These are phyloP conservation scores for Leccinum ochraceum DNA, from an alignment of 768 basidiomycete species.

Conservation along the genomic window DNA sequence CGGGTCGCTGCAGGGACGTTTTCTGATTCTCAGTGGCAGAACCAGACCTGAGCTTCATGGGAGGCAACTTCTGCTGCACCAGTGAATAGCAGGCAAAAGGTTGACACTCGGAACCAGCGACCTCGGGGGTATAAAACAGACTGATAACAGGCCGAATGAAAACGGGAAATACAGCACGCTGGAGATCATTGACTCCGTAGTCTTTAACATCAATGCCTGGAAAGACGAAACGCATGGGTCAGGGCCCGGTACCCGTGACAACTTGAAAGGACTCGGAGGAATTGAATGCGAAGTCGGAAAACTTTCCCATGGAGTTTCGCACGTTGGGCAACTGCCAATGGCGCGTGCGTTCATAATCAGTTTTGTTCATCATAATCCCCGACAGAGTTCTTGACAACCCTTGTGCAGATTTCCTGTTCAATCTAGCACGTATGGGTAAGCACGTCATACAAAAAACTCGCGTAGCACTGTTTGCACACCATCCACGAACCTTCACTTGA, in stretches of 20 bases:
- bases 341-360: constrained; percentile 24
- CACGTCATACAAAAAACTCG: too few relatives aligned
- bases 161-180: too few relatives aligned
- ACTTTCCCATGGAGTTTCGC: constrained; percentile 26
- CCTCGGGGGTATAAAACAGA: background rate
- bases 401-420: constrained; percentile 37
- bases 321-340: constrained; percentile 32
- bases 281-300: background rate
- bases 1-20: too few relatives aligned
- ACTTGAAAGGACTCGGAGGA: background rate
- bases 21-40: too few relatives aligned
- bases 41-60: background rate
- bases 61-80: background rate
- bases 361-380: background rate
- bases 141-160: background rate
- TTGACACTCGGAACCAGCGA: background rate
- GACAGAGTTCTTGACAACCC: background rate
- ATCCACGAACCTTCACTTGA: constrained; percentile 16
- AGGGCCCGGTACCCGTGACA: background rate
- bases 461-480: too few relatives aligned
- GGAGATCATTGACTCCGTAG: too few relatives aligned
- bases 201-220: too few relatives aligned
- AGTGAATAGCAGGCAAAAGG: background rate
- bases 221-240: background rate
- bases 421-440: constrained; percentile 39